Conservation (phyloP, 352 stramenopile species). For the Phytophthora macrochlamydospora region DNA sequence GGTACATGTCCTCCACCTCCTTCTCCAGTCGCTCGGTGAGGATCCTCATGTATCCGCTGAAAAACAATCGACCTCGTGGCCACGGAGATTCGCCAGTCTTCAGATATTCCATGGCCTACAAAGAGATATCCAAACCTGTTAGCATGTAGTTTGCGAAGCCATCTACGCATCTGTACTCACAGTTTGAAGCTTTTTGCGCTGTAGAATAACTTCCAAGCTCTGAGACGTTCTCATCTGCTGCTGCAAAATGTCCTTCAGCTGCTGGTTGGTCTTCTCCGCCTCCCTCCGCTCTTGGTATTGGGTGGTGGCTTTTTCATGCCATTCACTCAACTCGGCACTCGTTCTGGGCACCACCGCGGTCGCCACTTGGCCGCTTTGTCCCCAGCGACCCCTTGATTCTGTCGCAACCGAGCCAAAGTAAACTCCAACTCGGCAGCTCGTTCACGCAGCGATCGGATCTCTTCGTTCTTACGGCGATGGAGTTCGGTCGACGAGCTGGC, state of each 20-base stretch:
- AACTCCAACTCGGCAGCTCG: conserved; percentile 14
- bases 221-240: conserved; percentile 17
- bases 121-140: not conserved
- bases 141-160: not conserved
- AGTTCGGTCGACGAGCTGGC: conserved; percentile 16
- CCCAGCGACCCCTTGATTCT: too few species aligned
- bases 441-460: conserved; percentile 18
- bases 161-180: conserved; percentile 2
- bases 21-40: conserved; percentile 14
- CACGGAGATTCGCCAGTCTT: not conserved
- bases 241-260: conserved; percentile 14
- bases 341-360: not conserved
- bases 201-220: not conserved
- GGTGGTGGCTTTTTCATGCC: conserved; percentile 8
- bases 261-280: conserved; percentile 20
- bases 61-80: not conserved
- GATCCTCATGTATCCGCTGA: not conserved
- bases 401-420: conserved; percentile 12
- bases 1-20: conserved; percentile 2
- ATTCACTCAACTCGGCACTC: not conserved
- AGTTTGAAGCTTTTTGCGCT: conserved; percentile 1
- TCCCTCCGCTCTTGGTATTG: conserved; percentile 16
- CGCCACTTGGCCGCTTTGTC: conserved; percentile 1
- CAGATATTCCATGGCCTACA: conserved; percentile 6
- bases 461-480: conserved; percentile 16